phyloP scores from a whole-genome alignment of 257 asterid species.

The Cruciata laevipes region DNA sequence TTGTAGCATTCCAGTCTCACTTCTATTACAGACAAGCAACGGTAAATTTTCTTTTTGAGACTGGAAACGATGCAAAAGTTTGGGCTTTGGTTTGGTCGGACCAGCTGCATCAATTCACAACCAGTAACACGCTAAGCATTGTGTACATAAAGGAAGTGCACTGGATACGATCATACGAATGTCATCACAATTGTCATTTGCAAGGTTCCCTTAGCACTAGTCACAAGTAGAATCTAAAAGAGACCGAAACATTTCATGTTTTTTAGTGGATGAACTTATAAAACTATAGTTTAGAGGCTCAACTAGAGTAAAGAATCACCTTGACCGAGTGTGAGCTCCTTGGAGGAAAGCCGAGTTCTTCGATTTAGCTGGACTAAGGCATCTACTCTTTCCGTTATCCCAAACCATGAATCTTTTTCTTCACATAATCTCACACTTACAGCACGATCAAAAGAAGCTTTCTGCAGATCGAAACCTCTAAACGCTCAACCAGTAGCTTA shows the following conservation, averaged over 20 bases:
- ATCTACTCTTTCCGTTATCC: slow-evolving; percentile 46
- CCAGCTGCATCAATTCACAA: slow-evolving; percentile 34
- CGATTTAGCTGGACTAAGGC: slow-evolving; percentile 41
- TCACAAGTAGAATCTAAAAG: background rate
- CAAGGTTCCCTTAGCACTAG: background rate
- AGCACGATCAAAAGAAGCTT: slow-evolving; percentile 16
- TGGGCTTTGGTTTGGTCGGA: slow-evolving; percentile 44
- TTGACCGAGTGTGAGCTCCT: slow-evolving; percentile 34
- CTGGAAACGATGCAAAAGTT: slow-evolving; percentile 34
- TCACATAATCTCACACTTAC: slow-evolving; percentile 25
- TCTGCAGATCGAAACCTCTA: slow-evolving; percentile 33
- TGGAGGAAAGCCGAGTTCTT: slow-evolving; percentile 30
- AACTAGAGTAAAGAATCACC: slow-evolving; percentile 30
- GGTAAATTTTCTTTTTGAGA: slow-evolving; percentile 30
- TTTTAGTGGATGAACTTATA: background rate
- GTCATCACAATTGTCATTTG: background rate
- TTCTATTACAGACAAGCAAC: slow-evolving; percentile 26
- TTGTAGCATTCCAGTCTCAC: slow-evolving; percentile 23
- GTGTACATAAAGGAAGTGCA: background rate
- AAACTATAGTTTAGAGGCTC: background rate
- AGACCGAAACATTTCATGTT: background rate
- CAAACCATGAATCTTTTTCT: slow-evolving; percentile 36
- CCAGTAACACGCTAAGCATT: slow-evolving; percentile 9
- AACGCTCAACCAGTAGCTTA: background rate
- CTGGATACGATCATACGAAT: background rate